Base-by-base conservation (phyloP, 768 basidiomycete genomes). In the Rhodocollybia butyracea region DNA sequence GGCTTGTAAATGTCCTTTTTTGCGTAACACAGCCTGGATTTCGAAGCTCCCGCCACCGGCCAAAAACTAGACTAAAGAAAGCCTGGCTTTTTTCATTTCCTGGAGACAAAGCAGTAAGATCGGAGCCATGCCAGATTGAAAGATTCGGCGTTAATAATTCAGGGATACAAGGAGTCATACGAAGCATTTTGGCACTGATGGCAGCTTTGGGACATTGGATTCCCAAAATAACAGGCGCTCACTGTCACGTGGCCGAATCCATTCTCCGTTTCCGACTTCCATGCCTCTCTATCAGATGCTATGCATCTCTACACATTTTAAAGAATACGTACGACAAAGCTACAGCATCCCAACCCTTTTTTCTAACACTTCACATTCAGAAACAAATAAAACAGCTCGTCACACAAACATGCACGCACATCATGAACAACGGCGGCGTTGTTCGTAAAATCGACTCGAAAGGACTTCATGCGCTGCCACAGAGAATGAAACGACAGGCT, bases 201-300 rank as follows among this genome's bases (percentile, higher is more conserved):
- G n/a, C n/a, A n/a, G n/a, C n/a, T n/a, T n/a, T n/a, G n/a, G n/a
- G n/a, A n/a, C n/a, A n/a, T n/a, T n/a, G n/a, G n/a, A n/a, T n/a
- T 46, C 45, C 17, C 5, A 19, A 6, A 30, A 5, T 31, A 17
- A 47, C 21, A 45, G 30, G 43, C 43, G 30, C 47, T 36, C 12
- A 15, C 0, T 2, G 21, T 38, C 51, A 52, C 51, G 19, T 52
- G 51, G 8, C 31, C 24, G 8, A 40, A 24, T 21, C 26, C 15
- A 22, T 12, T 8, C 46, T 29, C 21, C 15, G 5, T n/a, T 51
- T 39, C 32, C 7, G 17, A n/a, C 19, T 34, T 19, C 61, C 22
- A 95, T 95, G 92, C 91, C 91, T 5, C 80, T 94, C 65, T 95
- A 95, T 73, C 85, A 92, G 64, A 83, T 95, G 78, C 64, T 93